Percentiles rank a stretch among this genome's conserved stretches.
Conservation (phyloP, 139 green algal species). For the Chlamydomonas sp. region DNA sequence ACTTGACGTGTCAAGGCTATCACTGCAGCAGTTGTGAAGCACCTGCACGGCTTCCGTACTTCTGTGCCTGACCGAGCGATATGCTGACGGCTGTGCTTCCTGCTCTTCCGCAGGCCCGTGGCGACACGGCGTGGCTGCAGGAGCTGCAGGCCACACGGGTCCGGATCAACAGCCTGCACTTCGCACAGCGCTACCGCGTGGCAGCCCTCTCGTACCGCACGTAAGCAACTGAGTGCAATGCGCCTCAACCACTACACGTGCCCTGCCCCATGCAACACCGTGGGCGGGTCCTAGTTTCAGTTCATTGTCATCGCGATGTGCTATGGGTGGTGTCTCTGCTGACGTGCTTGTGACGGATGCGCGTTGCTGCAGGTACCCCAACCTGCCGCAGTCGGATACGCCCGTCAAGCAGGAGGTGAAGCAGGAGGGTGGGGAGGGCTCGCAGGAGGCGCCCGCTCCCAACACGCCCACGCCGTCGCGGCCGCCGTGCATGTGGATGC, state of each 20-base stretch:
- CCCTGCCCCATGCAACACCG: background rate
- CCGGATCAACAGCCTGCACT: conserved; percentile 18
- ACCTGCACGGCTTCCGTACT: no score
- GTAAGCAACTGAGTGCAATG: background rate
- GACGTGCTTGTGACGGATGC: no score
- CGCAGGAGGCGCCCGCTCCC: background rate
- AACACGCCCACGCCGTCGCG: conserved; percentile 34
- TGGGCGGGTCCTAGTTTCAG: no score
- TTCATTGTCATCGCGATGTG: no score
- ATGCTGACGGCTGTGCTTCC: no score
- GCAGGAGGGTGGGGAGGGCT: background rate
- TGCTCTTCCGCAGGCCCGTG: no score
- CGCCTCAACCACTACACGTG: conserved; percentile 9
- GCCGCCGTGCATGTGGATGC: conserved; percentile 78
- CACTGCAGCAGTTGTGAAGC: no score
- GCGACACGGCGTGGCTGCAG: background rate
- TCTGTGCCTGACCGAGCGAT: no score
- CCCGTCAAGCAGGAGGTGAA: background rate
- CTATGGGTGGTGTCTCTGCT: no score
- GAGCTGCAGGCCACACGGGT: conserved; percentile 29
- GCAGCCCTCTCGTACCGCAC: conserved; percentile 51
- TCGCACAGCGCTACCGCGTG: conserved; percentile 56
- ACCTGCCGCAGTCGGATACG: background rate
- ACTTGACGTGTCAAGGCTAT: no score
- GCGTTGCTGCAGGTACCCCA: conserved; percentile 29